phyloP scores from a whole-genome alignment of 345 rosid genomes.

The Eucalyptus polybractea region DNA sequence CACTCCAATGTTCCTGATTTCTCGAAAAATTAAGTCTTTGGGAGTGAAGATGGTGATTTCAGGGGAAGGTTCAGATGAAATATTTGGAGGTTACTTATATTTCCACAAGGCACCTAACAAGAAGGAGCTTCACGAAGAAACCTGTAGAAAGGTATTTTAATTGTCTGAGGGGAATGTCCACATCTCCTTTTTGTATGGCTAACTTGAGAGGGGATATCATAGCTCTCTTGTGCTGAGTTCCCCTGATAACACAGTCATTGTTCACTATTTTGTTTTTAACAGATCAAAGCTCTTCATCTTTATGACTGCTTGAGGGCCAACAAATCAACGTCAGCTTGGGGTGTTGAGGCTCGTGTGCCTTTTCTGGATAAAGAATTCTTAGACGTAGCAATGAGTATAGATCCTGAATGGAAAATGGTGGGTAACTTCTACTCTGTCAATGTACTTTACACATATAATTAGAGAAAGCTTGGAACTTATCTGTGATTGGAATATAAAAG shows the following conservation, averaged over 20 bases:
- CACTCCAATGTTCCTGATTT: constrained; percentile 93
- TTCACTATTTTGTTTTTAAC: not conserved
- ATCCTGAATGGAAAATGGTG: constrained; percentile 93
- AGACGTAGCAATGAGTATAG: constrained; percentile 64
- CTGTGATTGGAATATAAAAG: not conserved
- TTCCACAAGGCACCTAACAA: constrained; percentile 97
- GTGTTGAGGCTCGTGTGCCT: constrained; percentile 92
- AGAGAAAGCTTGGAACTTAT: not conserved
- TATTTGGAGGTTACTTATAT: constrained; percentile 91
- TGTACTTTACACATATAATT: not conserved
- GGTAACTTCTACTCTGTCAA: not conserved
- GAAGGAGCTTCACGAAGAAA: constrained; percentile 79
- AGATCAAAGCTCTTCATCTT: constrained; percentile 93
- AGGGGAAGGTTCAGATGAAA: constrained; percentile 94
- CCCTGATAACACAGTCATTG: not conserved
- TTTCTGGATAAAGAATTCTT: constrained; percentile 89
- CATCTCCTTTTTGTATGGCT: not conserved
- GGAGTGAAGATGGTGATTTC: constrained; percentile 99
- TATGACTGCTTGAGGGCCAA: constrained; percentile 96
- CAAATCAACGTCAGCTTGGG: constrained; percentile 97
- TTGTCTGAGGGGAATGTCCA: not conserved
- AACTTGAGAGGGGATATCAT: not conserved
- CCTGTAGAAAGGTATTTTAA: constrained; percentile 67
- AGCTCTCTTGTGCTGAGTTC: not conserved
- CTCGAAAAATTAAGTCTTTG: constrained; percentile 82